Percentiles rank a stretch among this genome's conserved stretches.
Evolutionary conservation across 2,329 filamentous ascomycete genomes (phyloP).

Genomic region (Pyrenochaeta sp.): DNA sequence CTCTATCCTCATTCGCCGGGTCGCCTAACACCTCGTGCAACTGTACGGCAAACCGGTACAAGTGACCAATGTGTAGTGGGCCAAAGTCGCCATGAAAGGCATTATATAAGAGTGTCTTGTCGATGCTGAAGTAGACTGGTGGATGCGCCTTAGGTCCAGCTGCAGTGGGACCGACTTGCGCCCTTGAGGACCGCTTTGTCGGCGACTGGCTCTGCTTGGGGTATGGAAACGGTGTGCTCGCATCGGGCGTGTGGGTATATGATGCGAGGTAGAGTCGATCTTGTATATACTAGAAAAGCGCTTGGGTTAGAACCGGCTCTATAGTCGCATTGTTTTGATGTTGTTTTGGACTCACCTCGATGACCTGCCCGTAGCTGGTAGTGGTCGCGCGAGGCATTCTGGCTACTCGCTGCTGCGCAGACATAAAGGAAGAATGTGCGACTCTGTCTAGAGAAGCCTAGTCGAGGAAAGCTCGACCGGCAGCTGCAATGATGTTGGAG

Average conservation of each 20-base stretch:
- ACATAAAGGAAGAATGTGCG: constrained; percentile 31
- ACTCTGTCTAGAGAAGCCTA: constrained; percentile 12
- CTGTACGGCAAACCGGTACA: constrained; percentile 95
- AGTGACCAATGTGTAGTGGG: constrained; percentile 93
- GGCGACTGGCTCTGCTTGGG: constrained; percentile 72
- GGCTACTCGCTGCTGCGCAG: constrained; percentile 37
- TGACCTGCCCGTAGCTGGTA: constrained; percentile 81
- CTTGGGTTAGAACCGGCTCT: constrained; percentile 16
- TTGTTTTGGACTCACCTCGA: constrained; percentile 79
- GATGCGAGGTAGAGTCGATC: constrained; percentile 95
- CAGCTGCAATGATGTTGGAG: constrained; percentile 11
- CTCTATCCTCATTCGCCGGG: constrained; percentile 85
- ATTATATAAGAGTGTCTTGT: constrained; percentile 93
- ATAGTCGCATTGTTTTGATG: constrained; percentile 33
- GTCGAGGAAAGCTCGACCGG: constrained; percentile 22
- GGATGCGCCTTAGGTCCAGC: constrained; percentile 63
- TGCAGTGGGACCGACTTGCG: constrained; percentile 65
- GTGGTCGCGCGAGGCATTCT: constrained; percentile 43
- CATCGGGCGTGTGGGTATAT: constrained; percentile 82
- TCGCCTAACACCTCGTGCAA: constrained; percentile 95
- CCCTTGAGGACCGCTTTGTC: constrained; percentile 76
- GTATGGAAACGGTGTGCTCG: constrained; percentile 87
- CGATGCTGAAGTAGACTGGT: constrained; percentile 95
- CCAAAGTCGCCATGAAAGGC: constrained; percentile 99
- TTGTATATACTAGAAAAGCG: constrained; percentile 52